These are phyloP conservation scores for Candida xiaguanensis DNA, from an alignment of 805 yeast genomes.

Conservation along the genomic window DNA sequence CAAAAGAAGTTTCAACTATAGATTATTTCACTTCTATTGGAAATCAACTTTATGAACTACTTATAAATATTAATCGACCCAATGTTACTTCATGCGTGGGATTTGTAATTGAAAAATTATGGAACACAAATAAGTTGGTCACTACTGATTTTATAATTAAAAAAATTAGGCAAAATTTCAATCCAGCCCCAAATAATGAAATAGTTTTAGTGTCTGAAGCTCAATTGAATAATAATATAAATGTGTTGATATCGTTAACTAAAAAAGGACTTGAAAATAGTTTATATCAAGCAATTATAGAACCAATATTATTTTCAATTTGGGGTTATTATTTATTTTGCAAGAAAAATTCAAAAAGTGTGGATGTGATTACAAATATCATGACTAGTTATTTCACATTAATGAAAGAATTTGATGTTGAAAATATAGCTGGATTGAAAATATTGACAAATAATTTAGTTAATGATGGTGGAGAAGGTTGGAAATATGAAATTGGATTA, in stretches of 20 bases:
- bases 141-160: slow-evolving; percentile 57
- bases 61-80: slow-evolving; percentile 60
- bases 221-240: slow-evolving; percentile 57
- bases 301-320: slow-evolving; percentile 29
- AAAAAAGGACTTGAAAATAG: slow-evolving; percentile 32
- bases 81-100: slow-evolving; percentile 53
- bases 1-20: slow-evolving; percentile 42
- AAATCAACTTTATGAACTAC: slow-evolving; percentile 55
- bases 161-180: slow-evolving; percentile 43
- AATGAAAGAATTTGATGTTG: slow-evolving; percentile 12
- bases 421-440: slow-evolving; percentile 14
- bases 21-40: slow-evolving; percentile 60
- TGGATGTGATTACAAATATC: slow-evolving; percentile 33
- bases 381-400: slow-evolving; percentile 34
- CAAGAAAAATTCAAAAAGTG: slow-evolving; percentile 23
- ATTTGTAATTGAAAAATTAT: slow-evolving; percentile 51
- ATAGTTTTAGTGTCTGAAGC: slow-evolving; percentile 40
- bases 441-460: slow-evolving; percentile 30
- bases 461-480: slow-evolving; percentile 22
- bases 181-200: slow-evolving; percentile 24
- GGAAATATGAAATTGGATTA: slow-evolving; percentile 43
- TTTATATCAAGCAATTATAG: slow-evolving; percentile 20
- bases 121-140: slow-evolving; percentile 45
- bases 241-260: slow-evolving; percentile 61
- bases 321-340: slow-evolving; percentile 48